Conservation (phyloP, 2,329 filamentous ascomycete species). For the Madurella fahalii region DNA sequence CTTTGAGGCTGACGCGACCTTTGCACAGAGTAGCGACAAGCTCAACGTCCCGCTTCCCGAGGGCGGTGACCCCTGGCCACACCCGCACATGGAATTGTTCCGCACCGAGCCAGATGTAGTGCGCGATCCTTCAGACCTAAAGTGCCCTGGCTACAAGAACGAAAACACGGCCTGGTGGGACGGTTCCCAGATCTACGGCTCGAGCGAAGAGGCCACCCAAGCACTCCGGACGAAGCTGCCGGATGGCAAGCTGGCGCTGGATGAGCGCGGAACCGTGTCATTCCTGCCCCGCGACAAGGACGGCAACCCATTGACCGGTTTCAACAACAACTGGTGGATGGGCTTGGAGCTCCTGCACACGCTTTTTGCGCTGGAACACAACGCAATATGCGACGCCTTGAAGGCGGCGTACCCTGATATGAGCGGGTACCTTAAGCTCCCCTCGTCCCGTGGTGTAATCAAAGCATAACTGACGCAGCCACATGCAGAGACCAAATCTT, state of each 20-base stretch:
- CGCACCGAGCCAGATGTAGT: conserved; percentile 33
- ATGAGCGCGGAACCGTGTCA: conserved; percentile 30
- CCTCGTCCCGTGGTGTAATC: background rate
- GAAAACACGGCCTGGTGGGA: conserved; percentile 45
- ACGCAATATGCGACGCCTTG: conserved; percentile 40
- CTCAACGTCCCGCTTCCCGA: conserved; percentile 33
- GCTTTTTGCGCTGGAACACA: conserved; percentile 41
- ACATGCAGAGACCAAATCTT: conserved; percentile 36
- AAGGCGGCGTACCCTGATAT: conserved; percentile 34
- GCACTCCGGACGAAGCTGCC: conserved; percentile 32
- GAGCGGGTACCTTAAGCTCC: conserved; percentile 23
- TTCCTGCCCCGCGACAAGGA: conserved; percentile 38
- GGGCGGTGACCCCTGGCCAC: conserved; percentile 33
- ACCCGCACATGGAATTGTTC: conserved; percentile 34
- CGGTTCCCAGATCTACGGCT: conserved; percentile 44
- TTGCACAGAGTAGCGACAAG: conserved; percentile 23
- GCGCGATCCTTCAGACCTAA: conserved; percentile 34
- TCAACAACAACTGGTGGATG: conserved; percentile 44
- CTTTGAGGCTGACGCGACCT: background rate
- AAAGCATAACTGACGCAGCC: background rate
- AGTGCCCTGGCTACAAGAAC: conserved; percentile 40
- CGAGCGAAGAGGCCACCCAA: conserved; percentile 34
- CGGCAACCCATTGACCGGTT: conserved; percentile 39
- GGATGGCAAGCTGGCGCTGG: conserved; percentile 39
- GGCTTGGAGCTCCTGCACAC: conserved; percentile 45